These are phyloP conservation scores for Cornus suecica DNA, from an alignment of 148 eudicot genomes.

Conservation along the genomic window DNA sequence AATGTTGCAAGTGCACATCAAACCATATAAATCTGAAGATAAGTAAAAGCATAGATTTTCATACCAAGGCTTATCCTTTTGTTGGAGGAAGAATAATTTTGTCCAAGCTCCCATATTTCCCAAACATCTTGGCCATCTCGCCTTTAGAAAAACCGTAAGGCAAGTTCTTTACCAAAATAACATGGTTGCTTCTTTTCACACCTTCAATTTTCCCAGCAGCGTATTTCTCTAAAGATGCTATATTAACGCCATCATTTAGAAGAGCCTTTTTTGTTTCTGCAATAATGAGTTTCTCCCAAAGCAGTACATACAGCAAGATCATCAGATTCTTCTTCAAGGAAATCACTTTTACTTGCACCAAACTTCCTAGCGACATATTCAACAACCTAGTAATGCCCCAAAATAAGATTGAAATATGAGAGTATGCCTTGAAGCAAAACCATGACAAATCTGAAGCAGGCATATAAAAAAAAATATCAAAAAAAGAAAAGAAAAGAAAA, in stretches of 20 bases:
- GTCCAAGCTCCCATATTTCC: constrained; percentile 83
- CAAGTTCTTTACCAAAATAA: constrained; percentile 82
- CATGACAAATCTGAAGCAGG: constrained; percentile 6
- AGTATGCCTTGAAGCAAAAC: neutral
- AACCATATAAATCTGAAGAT: neutral
- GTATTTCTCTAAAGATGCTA: constrained; percentile 64
- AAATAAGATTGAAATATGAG: constrained; percentile 2
- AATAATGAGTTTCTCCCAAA: constrained; percentile 86
- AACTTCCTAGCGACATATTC: constrained; percentile 85
- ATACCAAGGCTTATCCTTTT: constrained; percentile 83
- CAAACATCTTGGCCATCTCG: constrained; percentile 79
- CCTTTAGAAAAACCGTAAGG: constrained; percentile 75
- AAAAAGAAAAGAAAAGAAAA: too few relatives aligned
- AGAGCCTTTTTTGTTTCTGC: constrained; percentile 93
- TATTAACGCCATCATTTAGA: constrained; percentile 78
- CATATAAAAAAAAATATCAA: too few relatives aligned
- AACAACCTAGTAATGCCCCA: constrained; percentile 49
- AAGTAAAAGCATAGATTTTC: constrained; percentile 9
- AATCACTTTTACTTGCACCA: constrained; percentile 78
- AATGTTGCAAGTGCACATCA: constrained; percentile 1
- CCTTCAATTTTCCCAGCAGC: constrained; percentile 56
- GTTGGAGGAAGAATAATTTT: constrained; percentile 91
- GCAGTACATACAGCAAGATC: constrained; percentile 93
- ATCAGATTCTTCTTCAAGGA: constrained; percentile 76
- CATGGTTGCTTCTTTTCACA: constrained; percentile 77